Base-by-base conservation (phyloP, 108 stramenopile genomes). In the Mediolabrus comicus region DNA sequence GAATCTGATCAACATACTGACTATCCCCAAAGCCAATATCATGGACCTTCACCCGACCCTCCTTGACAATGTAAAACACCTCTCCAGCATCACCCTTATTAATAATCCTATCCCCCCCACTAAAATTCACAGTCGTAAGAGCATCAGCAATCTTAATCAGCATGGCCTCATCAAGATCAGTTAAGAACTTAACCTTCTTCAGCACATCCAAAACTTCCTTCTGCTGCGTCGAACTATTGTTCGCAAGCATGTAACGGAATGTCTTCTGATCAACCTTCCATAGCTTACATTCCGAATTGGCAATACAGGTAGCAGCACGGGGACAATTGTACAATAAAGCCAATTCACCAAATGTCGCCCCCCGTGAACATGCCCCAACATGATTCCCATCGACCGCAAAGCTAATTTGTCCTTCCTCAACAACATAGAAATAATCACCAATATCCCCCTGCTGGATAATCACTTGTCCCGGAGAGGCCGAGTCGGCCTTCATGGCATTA, bases 41-140 rank as follows among this genome's bases (percentile, higher is more conserved):
- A 31, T 89, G 86, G 27, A 85, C 85, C 64, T 86, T 91, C 56
- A 92, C 92, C 13, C 69, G 80, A 46, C 97, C 97, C 65, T 95
- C 91, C 26, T 93, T 88, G 11, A 98, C 65, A 62, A 98, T 95
- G 87, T 95, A 98, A 69, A 96, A 98, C 12, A 89, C 91, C 69
- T 96, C 92, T 9, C 97, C 97, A 43, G 88, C 88, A 83, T 98
- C 97, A 26, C 95, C 95, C 75, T 83, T 93, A 75, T 34, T 89
- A 72, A 76, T 89, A 83, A 80, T 92, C 53, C 92, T 81, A 16
- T 92, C 89, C 19, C 94, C 97, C 67, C 82, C 87, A 1, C 85
- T 83, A 66, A 93, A 96, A 36, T 80, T 86, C 10, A 90, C 92
- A 24, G 84, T 83, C 14, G 88, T 87, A 25, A 96, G 77, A 25